Conservation (phyloP, 2,329 filamentous ascomycete species). For the Cadophora luteo-olivacea region DNA sequence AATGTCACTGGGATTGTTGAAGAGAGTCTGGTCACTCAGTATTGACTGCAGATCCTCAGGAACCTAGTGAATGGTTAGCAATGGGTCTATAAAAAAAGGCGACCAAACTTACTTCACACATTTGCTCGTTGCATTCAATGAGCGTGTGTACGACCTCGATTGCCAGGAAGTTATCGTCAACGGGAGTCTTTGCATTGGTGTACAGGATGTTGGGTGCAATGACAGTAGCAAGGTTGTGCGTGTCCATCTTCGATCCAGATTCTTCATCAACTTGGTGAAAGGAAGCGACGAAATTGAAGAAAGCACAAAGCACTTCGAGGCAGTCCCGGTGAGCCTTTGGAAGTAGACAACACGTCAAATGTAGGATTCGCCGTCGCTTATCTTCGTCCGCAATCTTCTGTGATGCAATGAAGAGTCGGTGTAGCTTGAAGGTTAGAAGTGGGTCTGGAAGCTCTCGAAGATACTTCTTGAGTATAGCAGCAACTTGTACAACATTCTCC, state of each 20-base stretch:
- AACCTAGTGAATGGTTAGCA: conserved; percentile 63
- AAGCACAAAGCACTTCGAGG: conserved; percentile 93
- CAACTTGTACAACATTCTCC: conserved; percentile 91
- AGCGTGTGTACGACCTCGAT: conserved; percentile 92
- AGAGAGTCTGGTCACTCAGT: conserved; percentile 81
- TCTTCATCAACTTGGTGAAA: conserved; percentile 98
- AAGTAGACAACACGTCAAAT: conserved; percentile 89
- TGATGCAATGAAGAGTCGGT: conserved; percentile 86
- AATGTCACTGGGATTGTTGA: conserved; percentile 82
- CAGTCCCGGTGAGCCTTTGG: conserved; percentile 93
- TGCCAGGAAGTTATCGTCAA: conserved; percentile 90
- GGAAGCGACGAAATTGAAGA: conserved; percentile 96
- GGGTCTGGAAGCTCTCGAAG: conserved; percentile 93
- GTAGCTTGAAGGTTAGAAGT: conserved; percentile 92
- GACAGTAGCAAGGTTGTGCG: conserved; percentile 95
- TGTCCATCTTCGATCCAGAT: conserved; percentile 97
- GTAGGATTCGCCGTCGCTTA: conserved; percentile 82
- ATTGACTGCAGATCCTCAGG: conserved; percentile 90
- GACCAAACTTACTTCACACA: conserved; percentile 81
- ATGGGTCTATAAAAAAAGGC: background rate
- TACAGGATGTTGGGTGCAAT: conserved; percentile 96
- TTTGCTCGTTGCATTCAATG: conserved; percentile 92
- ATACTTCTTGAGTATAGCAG: conserved; percentile 93
- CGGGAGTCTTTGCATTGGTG: conserved; percentile 67
- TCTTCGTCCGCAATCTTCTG: conserved; percentile 86